Evolutionary conservation across 179 eudicot species (phyloP), one percentile per base, ranked within the genome.

Genomic region (Carnegiea gigantea): DNA sequence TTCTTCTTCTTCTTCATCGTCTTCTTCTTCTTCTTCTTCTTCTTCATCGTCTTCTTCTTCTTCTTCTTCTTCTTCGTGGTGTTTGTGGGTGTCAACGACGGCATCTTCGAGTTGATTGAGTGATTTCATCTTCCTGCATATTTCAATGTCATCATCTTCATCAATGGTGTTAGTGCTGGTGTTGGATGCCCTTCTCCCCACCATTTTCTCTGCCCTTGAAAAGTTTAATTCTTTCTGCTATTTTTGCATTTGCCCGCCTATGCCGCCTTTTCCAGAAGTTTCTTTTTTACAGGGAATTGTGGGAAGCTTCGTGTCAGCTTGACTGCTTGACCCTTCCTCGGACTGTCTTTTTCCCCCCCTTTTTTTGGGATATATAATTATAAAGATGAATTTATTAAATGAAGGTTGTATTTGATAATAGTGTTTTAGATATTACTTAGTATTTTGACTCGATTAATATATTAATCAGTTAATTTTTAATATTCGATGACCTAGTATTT

Each of bases 31-130:
- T 24, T 26, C 57, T 7, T 78, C 82, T 5, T 49, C 70, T 6
- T 74, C 70, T 1, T 83, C 72, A 18, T 79, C 36, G 12, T 62
- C 28, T 0, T 85, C 77, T 24, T 77, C 82, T 20, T 83, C 82
- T 18, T 85, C 86, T 11, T 83, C 85, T 15, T 76, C 84, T 2
- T 80, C 81, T 4, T 80, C 20, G 12, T 62, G 9, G 20, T 5
- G 59, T 4, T 40, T n/a, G 24, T 73, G 53, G 24, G 11, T 43
- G 1, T 23, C 33, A 21, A 10, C 40, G 72, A 26, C 40, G 59
- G 1, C 4, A 8, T 74, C 77, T 1, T 74, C 9, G 36, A 48
- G 9, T 73, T 40, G 76, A n/a, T n/a, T 20, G 43, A 73, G 77
- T 46, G 36, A 48, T 74, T 73, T 73, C 33, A 73, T 46, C 77